Conservation (phyloP, 208 protist species). For the Trypanosoma congolense region DNA sequence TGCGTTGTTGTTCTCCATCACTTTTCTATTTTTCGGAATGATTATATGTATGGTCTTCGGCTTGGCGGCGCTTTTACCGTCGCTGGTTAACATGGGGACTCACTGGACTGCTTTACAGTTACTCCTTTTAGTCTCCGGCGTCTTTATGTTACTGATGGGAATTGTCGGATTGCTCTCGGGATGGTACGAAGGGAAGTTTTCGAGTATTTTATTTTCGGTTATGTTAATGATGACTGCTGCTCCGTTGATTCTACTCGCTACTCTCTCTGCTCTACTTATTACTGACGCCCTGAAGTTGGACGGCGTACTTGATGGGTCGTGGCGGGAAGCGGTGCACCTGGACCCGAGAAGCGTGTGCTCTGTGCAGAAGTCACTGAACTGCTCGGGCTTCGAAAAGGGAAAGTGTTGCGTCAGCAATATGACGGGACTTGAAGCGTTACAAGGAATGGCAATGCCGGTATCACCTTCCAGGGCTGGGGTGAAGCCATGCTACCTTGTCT, state of each 20-base stretch:
- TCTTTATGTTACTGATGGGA: constrained; percentile 11
- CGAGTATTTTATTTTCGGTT: constrained; percentile 3
- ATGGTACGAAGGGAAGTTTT: constrained; percentile 5
- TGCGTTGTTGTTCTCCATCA: too few relatives aligned
- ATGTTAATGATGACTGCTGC: constrained; percentile 7
- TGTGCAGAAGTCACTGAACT: constrained; percentile 29
- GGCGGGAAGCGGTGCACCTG: constrained; percentile 21
- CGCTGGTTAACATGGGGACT: background rate
- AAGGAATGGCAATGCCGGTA: too few relatives aligned
- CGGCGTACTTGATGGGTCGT: constrained; percentile 13
- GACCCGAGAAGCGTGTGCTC: constrained; percentile 27
- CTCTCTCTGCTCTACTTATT: background rate
- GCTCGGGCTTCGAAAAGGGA: constrained; percentile 34
- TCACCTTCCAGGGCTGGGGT: background rate
- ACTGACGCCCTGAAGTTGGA: background rate
- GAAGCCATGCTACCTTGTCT: constrained; percentile 28
- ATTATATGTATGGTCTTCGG: too few relatives aligned
- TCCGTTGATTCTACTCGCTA: constrained; percentile 6
- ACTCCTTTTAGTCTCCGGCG: constrained; percentile 8
- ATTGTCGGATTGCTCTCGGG: constrained; percentile 8
- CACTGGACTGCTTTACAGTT: constrained; percentile 2
- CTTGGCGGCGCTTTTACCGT: background rate
- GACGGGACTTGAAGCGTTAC: too few relatives aligned
- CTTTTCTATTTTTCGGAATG: too few relatives aligned
- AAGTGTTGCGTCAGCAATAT: constrained; percentile 37